Evolutionary conservation across 2,329 filamentous ascomycete species (phyloP), one percentile per base, ranked within the genome.

Genomic region (Albifimbria verrucaria): DNA sequence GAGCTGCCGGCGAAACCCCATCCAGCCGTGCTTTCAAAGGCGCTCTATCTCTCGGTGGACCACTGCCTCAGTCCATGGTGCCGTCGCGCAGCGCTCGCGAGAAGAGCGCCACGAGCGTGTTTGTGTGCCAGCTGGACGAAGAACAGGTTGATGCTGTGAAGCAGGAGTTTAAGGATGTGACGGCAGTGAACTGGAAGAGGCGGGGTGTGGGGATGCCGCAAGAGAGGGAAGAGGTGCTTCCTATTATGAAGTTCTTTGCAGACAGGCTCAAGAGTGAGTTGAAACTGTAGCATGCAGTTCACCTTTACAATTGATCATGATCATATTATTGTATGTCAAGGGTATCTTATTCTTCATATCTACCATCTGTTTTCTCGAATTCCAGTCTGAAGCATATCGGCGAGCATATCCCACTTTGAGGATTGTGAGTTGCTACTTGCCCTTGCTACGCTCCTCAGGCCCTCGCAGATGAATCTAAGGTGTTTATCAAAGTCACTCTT

Each of bases 201-300:
- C 70, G 68, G 3, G 89, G 87, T 6, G 90, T 96, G 68, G 81
- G 80, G 1, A 96, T 97, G 92, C 91, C 92, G n/a, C 76, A 78
- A 45, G 87, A 80, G 66, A 79, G 88, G 50, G 91, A 95, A 11
- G 92, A 97, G 77, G 92, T 95, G 80, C 66, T 92, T 63, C 92
- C 92, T 1, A 81, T 97, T 55, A 97, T 97, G 91, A 83, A 88
- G 64, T 97, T 87, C 62, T 81, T 92, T 62, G 86, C 87, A 0
- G 80, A 87, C 49, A 79, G 87, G 62, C 69, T 94, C 18, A 63
- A 52, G 25, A 60, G 53, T 49, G 65, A 59, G 18, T 64, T 59
- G 52, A 58, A 57, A 43, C 48, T 10, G 9, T 12, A 44, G 18
- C 5, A 21, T 21, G 7, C 15, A 15, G 42, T 12, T 6, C 17